phyloP scores from a whole-genome alignment of 371 early-diverging fungal genomes.

The Cokeromyces recurvatus region DNA sequence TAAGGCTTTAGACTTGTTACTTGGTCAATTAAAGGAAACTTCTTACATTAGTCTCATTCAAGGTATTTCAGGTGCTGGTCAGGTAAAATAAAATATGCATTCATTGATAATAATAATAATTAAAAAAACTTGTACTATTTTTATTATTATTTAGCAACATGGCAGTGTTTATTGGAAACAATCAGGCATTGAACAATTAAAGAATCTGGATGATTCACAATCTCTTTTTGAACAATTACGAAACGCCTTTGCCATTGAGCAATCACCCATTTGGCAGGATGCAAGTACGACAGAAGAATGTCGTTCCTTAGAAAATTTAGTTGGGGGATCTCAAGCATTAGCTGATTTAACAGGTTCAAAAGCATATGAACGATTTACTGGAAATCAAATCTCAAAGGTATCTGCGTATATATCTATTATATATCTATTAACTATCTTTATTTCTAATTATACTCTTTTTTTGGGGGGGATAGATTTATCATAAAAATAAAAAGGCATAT shows the following conservation, averaged over 20 bases:
- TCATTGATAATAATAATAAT: no score
- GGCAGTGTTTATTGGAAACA: slow-evolving; percentile 77
- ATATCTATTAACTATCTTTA: background rate
- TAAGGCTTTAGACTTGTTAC: slow-evolving; percentile 63
- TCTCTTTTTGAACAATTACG: slow-evolving; percentile 51
- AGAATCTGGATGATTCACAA: slow-evolving; percentile 18
- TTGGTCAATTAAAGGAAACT: slow-evolving; percentile 35
- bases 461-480: slow-evolving; percentile 41
- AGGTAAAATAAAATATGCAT: slow-evolving; percentile 32
- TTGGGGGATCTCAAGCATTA: slow-evolving; percentile 57
- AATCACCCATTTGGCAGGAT: slow-evolving; percentile 86
- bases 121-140: no score
- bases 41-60: slow-evolving; percentile 33
- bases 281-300: slow-evolving; percentile 71
- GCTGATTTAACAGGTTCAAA: slow-evolving; percentile 71
- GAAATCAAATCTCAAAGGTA: slow-evolving; percentile 72
- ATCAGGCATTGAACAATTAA: slow-evolving; percentile 38
- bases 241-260: slow-evolving; percentile 52
- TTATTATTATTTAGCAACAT: slow-evolving; percentile 68
- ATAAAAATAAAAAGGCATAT: slow-evolving; percentile 27
- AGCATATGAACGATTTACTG: slow-evolving; percentile 80
- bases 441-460: no score
- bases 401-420: background rate
- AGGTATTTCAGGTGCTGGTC: slow-evolving; percentile 70
- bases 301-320: slow-evolving; percentile 47